Conservation (phyloP, 2,329 filamentous ascomycete species). For the Pseudofabraea citricarpa region DNA sequence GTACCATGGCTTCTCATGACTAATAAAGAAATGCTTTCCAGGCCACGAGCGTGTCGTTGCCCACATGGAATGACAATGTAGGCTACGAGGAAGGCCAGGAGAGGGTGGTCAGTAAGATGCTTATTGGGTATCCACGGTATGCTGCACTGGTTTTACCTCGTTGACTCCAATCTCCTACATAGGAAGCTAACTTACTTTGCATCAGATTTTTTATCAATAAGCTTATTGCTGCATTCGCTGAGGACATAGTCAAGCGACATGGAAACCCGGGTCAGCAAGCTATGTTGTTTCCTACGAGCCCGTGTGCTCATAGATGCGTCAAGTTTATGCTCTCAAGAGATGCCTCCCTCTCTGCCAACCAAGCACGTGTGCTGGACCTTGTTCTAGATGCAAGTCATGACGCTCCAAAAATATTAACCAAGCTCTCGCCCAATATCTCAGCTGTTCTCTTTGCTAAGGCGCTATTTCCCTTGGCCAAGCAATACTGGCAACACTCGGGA, state of each 20-base stretch:
- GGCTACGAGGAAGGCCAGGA: slow-evolving; percentile 90
- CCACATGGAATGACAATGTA: slow-evolving; percentile 86
- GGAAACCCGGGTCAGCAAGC: slow-evolving; percentile 60
- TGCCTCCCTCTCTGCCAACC: slow-evolving; percentile 42
- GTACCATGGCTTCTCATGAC: slow-evolving; percentile 3
- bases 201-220: slow-evolving; percentile 86
- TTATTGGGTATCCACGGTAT: slow-evolving; percentile 83
- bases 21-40: slow-evolving; percentile 35
- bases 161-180: no score
- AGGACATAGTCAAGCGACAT: slow-evolving; percentile 60
- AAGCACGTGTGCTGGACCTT: slow-evolving; percentile 56
- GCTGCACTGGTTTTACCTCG: no score
- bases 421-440: slow-evolving; percentile 56
- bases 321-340: slow-evolving; percentile 65
- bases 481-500: slow-evolving; percentile 96
- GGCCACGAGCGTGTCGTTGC: slow-evolving; percentile 94
- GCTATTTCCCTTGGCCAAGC: slow-evolving; percentile 71
- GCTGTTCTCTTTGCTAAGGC: slow-evolving; percentile 68
- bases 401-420: slow-evolving; percentile 44
- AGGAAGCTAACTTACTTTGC: no score
- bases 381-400: slow-evolving; percentile 53
- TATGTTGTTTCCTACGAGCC: slow-evolving; percentile 75
- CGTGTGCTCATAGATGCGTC: slow-evolving; percentile 66
- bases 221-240: slow-evolving; percentile 69
- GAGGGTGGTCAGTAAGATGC: slow-evolving; percentile 82